Percentiles rank a stretch among this genome's conserved stretches.
These are phyloP conservation scores for Colletotrichum destructivum DNA, from an alignment of 2,329 filamentous ascomycete genomes.

Conservation along the genomic window DNA sequence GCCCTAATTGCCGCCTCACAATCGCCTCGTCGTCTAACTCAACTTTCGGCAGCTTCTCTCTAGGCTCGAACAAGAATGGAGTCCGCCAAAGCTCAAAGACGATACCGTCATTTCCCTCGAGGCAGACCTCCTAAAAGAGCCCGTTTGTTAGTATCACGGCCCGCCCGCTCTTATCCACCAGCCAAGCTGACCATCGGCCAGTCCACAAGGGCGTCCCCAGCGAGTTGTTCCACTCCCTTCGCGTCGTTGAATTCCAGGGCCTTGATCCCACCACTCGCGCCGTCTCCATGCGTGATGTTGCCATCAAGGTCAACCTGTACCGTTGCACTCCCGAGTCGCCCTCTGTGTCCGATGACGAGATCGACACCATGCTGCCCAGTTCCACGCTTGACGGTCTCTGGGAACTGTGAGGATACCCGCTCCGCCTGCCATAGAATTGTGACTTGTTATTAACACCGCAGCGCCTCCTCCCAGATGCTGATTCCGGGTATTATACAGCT, in stretches of 20 bases:
- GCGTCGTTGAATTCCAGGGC: slow-evolving; percentile 38
- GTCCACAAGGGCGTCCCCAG: slow-evolving; percentile 23
- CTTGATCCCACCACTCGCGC: slow-evolving; percentile 26
- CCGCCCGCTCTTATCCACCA: neutral
- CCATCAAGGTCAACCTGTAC: slow-evolving; percentile 37
- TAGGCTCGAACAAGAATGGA: slow-evolving; percentile 27
- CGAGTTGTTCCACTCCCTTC: slow-evolving; percentile 36
- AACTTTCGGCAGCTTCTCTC: slow-evolving; percentile 20
- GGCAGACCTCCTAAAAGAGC: slow-evolving; percentile 21
- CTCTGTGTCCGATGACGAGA: neutral
- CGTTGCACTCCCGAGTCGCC: slow-evolving; percentile 18
- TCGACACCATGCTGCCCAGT: slow-evolving; percentile 11
- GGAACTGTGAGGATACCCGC: slow-evolving; percentile 24
- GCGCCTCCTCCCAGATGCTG: slow-evolving; percentile 14
- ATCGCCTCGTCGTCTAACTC: neutral
- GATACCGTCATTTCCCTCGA: slow-evolving; percentile 34
- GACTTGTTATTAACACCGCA: neutral
- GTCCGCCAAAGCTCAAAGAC: slow-evolving; percentile 27
- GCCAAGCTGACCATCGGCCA: neutral
- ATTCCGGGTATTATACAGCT: neutral
- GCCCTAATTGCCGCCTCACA: no score
- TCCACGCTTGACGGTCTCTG: slow-evolving; percentile 28
- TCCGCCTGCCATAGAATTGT: neutral
- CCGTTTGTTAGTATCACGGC: neutral
- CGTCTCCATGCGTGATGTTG: slow-evolving; percentile 26